Conservation (phyloP, 106 monocot species). For the Amphibolis antarctica region DNA sequence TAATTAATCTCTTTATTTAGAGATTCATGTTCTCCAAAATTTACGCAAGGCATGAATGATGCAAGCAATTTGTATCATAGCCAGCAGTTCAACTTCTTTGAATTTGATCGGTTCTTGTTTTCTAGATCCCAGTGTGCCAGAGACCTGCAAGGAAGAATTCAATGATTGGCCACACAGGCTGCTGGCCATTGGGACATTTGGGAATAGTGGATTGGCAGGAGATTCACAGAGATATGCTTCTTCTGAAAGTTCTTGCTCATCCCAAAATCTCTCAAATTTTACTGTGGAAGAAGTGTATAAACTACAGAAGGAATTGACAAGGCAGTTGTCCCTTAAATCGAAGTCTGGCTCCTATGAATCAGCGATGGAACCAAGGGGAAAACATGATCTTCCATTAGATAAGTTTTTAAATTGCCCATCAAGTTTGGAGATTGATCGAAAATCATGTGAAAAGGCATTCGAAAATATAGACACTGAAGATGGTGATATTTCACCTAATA, state of each 20-base stretch:
- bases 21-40: not conserved
- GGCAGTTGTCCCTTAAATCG: not conserved
- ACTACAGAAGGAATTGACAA: constrained; percentile 10
- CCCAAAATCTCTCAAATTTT: constrained; percentile 23
- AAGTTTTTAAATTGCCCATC: constrained; percentile 1
- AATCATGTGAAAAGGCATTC: not conserved
- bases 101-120: not conserved
- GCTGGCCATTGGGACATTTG: constrained; percentile 57
- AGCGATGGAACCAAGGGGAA: not conserved
- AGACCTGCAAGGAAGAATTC: constrained; percentile 5
- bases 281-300: constrained; percentile 40
- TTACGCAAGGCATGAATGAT: not conserved
- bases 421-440: constrained; percentile 17
- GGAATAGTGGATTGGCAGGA: constrained; percentile 27
- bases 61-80: not conserved
- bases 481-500: constrained; percentile 29
- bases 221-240: constrained; percentile 5
- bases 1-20: not conserved
- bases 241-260: not conserved
- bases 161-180: constrained; percentile 54
- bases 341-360: constrained; percentile 9
- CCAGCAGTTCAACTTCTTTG: not conserved
- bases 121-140: not conserved
- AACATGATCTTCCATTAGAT: not conserved
- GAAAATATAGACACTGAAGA: constrained; percentile 10